These are phyloP conservation scores for Umbelopsis sp. DNA, from an alignment of 192 early-diverging fungal species.

Conservation along the genomic window DNA sequence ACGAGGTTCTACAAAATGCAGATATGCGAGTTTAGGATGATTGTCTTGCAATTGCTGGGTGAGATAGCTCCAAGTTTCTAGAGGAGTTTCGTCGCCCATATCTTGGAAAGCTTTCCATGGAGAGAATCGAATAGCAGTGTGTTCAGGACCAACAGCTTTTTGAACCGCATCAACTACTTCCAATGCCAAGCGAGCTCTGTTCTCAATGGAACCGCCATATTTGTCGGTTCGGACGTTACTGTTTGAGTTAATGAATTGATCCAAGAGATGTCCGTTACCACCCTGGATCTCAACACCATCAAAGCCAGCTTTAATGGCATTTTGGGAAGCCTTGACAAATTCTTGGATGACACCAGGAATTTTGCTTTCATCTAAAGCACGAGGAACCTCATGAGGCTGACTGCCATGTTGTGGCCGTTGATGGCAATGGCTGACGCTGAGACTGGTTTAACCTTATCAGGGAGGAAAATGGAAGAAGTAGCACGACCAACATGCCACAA, in stretches of 20 bases:
- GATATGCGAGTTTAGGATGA: conserved; percentile 32
- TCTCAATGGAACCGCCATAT: conserved; percentile 24
- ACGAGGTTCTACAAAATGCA: conserved; percentile 36
- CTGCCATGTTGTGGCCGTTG: conserved; percentile 1
- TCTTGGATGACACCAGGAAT: neutral
- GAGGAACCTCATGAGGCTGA: conserved; percentile 8
- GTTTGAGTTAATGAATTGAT: conserved; percentile 73
- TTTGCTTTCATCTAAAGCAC: neutral
- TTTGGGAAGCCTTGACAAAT: conserved; percentile 49
- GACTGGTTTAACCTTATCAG: neutral
- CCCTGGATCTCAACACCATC: conserved; percentile 88
- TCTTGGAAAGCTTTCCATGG: conserved; percentile 36
- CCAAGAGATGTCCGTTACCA: conserved; percentile 87
- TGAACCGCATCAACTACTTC: conserved; percentile 29
- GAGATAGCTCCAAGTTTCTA: conserved; percentile 31
- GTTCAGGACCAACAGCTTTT: conserved; percentile 28
- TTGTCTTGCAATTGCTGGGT: conserved; percentile 24
- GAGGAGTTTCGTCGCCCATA: conserved; percentile 34
- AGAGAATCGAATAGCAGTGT: conserved; percentile 37
- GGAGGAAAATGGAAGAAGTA: neutral
- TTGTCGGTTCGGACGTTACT: conserved; percentile 73
- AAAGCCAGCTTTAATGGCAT: conserved; percentile 80
- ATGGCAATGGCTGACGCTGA: conserved; percentile 23
- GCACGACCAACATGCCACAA: conserved; percentile 48
- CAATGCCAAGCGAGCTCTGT: conserved; percentile 19